A percentile compares a stretch with the other conserved stretches of the same genome.
These are phyloP conservation scores for Thelephora aurantiotincta DNA, from an alignment of 768 basidiomycete species.

Conservation along the genomic window DNA sequence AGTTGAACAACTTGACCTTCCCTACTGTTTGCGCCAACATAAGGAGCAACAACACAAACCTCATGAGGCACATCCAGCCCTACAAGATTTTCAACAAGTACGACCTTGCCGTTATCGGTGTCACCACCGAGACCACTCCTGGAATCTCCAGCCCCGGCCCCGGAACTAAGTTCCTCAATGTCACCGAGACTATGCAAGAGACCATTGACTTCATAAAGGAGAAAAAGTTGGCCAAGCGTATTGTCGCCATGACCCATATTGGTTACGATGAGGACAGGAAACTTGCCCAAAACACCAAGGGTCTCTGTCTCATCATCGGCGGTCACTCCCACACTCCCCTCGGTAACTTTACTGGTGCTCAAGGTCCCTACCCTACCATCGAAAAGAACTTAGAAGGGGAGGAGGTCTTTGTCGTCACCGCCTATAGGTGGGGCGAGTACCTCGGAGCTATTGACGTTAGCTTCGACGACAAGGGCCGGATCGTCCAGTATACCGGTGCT, in stretches of 20 bases:
- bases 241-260: slow-evolving; percentile 32
- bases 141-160: slow-evolving; percentile 24
- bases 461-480: slow-evolving; percentile 23
- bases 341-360: slow-evolving; percentile 23
- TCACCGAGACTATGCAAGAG: slow-evolving; percentile 21
- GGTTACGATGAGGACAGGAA: slow-evolving; percentile 29
- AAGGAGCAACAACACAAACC: slow-evolving; percentile 20
- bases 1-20: slow-evolving; percentile 25
- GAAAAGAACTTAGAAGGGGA: slow-evolving; percentile 27
- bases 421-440: slow-evolving; percentile 32
- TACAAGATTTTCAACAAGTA: slow-evolving; percentile 26
- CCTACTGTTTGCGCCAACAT: slow-evolving; percentile 33
- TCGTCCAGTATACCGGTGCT: slow-evolving; percentile 26
- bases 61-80: slow-evolving; percentile 20
- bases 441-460: slow-evolving; percentile 30
- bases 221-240: slow-evolving; percentile 21
- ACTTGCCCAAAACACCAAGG: slow-evolving; percentile 23
- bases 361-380: slow-evolving; percentile 31
- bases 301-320: slow-evolving; percentile 27
- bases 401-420: slow-evolving; percentile 32
- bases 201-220: slow-evolving; percentile 23
- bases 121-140: slow-evolving; percentile 28
- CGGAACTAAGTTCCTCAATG: slow-evolving; percentile 25
- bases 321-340: slow-evolving; percentile 33
- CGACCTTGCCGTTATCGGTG: slow-evolving; percentile 26